Base-by-base conservation (phyloP, 176 grass and related monocot genomes). In the Cenchrus fungigraminus region DNA sequence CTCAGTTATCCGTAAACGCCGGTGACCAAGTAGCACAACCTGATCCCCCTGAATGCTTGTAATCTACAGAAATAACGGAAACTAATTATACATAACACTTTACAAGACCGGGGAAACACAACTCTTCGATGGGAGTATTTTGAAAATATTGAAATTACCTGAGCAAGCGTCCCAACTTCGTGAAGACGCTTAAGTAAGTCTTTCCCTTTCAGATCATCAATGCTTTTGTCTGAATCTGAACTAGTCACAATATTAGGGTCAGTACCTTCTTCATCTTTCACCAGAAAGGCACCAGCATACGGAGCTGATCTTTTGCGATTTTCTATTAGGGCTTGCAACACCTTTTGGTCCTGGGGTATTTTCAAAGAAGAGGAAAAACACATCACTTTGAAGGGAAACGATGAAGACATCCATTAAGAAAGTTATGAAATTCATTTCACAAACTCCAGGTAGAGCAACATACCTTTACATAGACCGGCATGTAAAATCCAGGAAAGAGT, bases 401-500 rank as follows among this genome's bases (percentile, higher is more conserved):
- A 79, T 40, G 19, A 83, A 59, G 51, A 45, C 59, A 42, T 71
- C 49, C 3, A 34, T 52, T 64, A 60, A 19, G 29, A 54, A 84
- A 68, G 54, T 70, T 78, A 44, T 34, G 12, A 82, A 69, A 77
- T 52, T 79, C 17, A 73, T 79, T 73, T 59, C 20, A 79, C 29
- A 44, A 65, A 65, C 22, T 31, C 16, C 42, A 61, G 46, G 69
- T 68, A 13, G 63, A 52, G 25, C 57, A 42, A 34, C 52, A 47
- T 86, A 98, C 97, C 97, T 95, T 98, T 84, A 98, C 86, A 90
- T 90, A 92, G 17, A 98, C 86, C 2, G 97, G 97, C 93, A 95
- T 98, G 60, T 98, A 98, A 73, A 98, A 98, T 86, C 97, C 97
- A 82, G 97, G 97, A 83, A 98, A 95, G 82, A 98, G 89, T 71